Evolutionary conservation across 345 rosid species (phyloP).

Genomic region (Populus tremula): DNA sequence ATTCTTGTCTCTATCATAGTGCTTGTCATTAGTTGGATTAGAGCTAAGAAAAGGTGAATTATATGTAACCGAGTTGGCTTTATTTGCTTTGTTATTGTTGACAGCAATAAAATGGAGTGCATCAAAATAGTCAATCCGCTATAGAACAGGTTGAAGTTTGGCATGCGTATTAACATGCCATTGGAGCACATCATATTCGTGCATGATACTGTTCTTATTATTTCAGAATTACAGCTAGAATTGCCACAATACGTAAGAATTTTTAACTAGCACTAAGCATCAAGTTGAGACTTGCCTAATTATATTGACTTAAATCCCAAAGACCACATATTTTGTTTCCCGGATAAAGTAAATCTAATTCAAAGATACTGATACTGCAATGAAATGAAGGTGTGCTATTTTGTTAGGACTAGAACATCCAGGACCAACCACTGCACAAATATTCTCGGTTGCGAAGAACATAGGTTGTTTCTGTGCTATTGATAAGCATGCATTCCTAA

Average conservation of each 20-base stretch:
- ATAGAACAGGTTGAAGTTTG: not conserved
- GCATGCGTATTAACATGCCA: not conserved
- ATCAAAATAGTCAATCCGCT: not conserved
- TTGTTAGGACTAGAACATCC: not conserved
- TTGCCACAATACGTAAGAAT: too few relatives aligned
- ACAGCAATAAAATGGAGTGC: not conserved
- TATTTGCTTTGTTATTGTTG: not conserved
- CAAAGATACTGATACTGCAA: not conserved
- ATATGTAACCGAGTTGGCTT: too few relatives aligned
- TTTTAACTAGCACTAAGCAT: too few relatives aligned
- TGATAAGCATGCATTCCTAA: not conserved
- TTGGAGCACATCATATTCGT: too few relatives aligned
- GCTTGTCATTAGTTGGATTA: conserved; percentile 40
- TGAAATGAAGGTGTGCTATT: not conserved
- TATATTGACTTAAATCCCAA: too few relatives aligned
- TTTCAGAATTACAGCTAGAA: too few relatives aligned
- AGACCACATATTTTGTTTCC: too few relatives aligned
- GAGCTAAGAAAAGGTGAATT: conserved; percentile 41
- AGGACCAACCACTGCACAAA: not conserved
- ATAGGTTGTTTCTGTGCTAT: not conserved
- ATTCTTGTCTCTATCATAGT: conserved; percentile 55
- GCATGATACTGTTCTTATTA: too few relatives aligned
- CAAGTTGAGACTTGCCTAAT: too few relatives aligned
- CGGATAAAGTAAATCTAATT: too few relatives aligned
- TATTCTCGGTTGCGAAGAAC: not conserved